Evolutionary conservation across 2,329 filamentous ascomycete species (phyloP).

Genomic region (Pyrenophora teres): DNA sequence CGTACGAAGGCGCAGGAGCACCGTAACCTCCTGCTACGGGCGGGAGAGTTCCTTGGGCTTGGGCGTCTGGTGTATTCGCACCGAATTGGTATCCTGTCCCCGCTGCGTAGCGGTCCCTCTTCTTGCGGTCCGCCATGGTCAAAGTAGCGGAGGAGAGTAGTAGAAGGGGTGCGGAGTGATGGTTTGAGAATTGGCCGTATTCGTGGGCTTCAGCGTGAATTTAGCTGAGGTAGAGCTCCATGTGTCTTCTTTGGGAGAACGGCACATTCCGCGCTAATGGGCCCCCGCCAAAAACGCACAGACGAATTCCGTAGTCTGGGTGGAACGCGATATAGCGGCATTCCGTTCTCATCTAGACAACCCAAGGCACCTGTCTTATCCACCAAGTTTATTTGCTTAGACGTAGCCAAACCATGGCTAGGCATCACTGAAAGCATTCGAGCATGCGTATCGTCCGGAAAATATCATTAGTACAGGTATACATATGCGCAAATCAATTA

Average conservation of each 20-base stretch:
- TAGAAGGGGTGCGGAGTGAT: slow-evolving; percentile 12
- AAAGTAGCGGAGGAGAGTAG: slow-evolving; percentile 18
- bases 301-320: slow-evolving; percentile 13
- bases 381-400: not conserved
- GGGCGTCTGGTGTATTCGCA: slow-evolving; percentile 71
- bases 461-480: not conserved
- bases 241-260: slow-evolving; percentile 45
- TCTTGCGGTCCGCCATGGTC: slow-evolving; percentile 61
- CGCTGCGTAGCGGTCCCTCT: slow-evolving; percentile 94
- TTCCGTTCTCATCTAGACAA: not conserved
- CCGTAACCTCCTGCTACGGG: slow-evolving; percentile 27
- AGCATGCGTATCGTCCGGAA: not conserved
- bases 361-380: slow-evolving; percentile 17
- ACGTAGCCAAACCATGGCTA: not conserved
- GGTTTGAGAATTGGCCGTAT: slow-evolving; percentile 14
- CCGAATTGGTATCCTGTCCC: slow-evolving; percentile 95
- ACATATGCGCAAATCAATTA: slow-evolving; percentile 19
- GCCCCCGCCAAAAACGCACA: slow-evolving; percentile 29
- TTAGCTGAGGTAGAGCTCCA: slow-evolving; percentile 35
- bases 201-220: slow-evolving; percentile 27
- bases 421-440: not conserved
- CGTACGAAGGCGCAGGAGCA: slow-evolving; percentile 48
- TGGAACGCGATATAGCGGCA: slow-evolving; percentile 1
- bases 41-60: slow-evolving; percentile 54
- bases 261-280: slow-evolving; percentile 36